Conservation (phyloP, 1,139 yeast genomes). For the Sugiyamaella pinicola region DNA sequence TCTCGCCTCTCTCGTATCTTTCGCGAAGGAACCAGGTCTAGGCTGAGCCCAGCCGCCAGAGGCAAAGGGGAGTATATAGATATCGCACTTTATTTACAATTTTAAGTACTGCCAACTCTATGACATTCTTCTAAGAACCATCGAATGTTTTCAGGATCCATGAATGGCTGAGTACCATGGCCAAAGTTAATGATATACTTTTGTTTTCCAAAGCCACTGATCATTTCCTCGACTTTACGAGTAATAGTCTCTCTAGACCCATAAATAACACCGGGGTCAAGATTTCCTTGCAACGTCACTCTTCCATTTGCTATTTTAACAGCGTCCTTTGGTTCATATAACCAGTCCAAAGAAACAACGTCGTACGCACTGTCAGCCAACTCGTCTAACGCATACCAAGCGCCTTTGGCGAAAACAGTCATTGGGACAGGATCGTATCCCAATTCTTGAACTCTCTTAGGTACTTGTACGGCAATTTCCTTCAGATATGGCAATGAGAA, state of each 20-base stretch:
- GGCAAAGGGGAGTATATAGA: no score
- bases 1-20: no score
- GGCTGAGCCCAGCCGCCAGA: no score
- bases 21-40: no score
- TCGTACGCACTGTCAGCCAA: slow-evolving; percentile 85
- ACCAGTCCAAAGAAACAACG: slow-evolving; percentile 90
- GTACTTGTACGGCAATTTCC: slow-evolving; percentile 72
- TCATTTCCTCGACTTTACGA: slow-evolving; percentile 82
- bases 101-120: slow-evolving; percentile 55
- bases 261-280: slow-evolving; percentile 93
- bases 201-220: slow-evolving; percentile 84
- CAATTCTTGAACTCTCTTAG: slow-evolving; percentile 66
- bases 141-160: slow-evolving; percentile 87
- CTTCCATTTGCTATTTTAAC: slow-evolving; percentile 75
- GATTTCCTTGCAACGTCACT: slow-evolving; percentile 88
- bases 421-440: slow-evolving; percentile 80
- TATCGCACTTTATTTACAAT: slow-evolving; percentile 8
- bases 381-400: slow-evolving; percentile 94
- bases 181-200: slow-evolving; percentile 93
- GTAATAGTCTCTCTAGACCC: slow-evolving; percentile 84
- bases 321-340: slow-evolving; percentile 83
- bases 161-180: slow-evolving; percentile 96
- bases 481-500: slow-evolving; percentile 86
- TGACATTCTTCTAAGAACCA: slow-evolving; percentile 88
- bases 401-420: slow-evolving; percentile 92